Evolutionary conservation across 306 rosid species (phyloP), one percentile per base, ranked within the genome.

Genomic region (Oxytropis ochrocephala): DNA sequence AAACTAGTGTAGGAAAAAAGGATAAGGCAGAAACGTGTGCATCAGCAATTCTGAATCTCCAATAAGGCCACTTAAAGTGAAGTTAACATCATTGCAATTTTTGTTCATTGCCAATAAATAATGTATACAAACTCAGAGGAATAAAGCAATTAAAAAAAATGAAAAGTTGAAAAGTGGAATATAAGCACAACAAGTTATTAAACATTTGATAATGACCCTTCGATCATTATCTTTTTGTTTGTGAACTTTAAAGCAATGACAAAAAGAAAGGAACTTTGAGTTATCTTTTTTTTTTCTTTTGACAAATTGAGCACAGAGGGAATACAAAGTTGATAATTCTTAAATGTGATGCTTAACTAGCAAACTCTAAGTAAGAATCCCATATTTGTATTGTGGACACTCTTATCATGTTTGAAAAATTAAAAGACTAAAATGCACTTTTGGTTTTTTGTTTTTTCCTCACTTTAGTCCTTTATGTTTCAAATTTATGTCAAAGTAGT

Each of bases 171-270:
- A 29, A 42, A 42, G 61, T 35, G 67, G 53, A 9, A 52, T 73
- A 72, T 72, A 62, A 76, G 72, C 63, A 52, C 54, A 51, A 65
- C 43, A 51, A 54, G 82, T 73, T 73, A 46, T 75, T 66, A 75
- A 67, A 68, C 70, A 62, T 60, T 30, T 51, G 69, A 64, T 75
- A 69, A 64, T 72, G 76, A 73, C 77, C 48, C 63, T 11, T 32
- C 55, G 49, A 29, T 5, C 64, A 56, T 63, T 56, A 75, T 78
- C 66, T 64, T 64, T 61, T 49, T 38, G 51, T 70, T 29, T 49
- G 8, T 49, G 55, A 66, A 39, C 32, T 29, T 29, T 17, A 64
- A 70, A 69, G 4, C 32, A 49, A 24, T 4, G 29, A 41, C n/a
- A 43, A 17, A 56, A 63, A 50, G 65, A 80, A 75, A 64, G 24